These are phyloP conservation scores for Lactuca saligna DNA, from an alignment of 129 eudicot species.

Conservation along the genomic window DNA sequence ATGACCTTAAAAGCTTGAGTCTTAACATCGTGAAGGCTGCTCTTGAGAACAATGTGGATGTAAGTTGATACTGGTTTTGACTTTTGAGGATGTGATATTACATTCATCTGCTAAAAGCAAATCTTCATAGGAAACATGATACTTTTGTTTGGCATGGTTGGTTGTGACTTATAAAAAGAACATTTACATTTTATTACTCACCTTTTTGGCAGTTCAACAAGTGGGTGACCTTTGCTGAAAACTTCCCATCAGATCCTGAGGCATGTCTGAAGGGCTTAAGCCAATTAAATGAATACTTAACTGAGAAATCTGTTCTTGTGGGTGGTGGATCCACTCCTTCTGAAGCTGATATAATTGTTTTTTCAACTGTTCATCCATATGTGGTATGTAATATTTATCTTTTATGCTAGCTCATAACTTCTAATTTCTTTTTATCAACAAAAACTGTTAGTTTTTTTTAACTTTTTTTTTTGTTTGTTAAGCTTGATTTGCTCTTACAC, in stretches of 20 bases:
- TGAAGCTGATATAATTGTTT: slow-evolving; percentile 68
- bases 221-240: slow-evolving; percentile 68
- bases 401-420: slow-evolving; percentile 1
- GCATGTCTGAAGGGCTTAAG: slow-evolving; percentile 42
- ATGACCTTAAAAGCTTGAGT: slow-evolving; percentile 57
- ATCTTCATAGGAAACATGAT: not conserved
- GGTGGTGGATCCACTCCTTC: slow-evolving; percentile 62
- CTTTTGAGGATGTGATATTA: slow-evolving; percentile 11
- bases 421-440: not conserved
- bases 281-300: slow-evolving; percentile 62
- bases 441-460: not conserved
- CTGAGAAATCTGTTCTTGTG: slow-evolving; percentile 52
- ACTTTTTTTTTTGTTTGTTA: not conserved
- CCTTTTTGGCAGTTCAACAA: slow-evolving; percentile 53
- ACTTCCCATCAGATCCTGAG: slow-evolving; percentile 47
- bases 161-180: slow-evolving; percentile 17
- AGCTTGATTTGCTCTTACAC: slow-evolving; percentile 14
- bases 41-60: slow-evolving; percentile 45
- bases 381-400: slow-evolving; percentile 54
- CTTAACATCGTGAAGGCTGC: slow-evolving; percentile 42
- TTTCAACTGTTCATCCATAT: slow-evolving; percentile 55
- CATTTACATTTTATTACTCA: not conserved
- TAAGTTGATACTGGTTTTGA: slow-evolving; percentile 13
- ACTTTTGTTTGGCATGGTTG: not conserved
- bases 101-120: slow-evolving; percentile 1